Base-by-base conservation (phyloP, 2,329 filamentous ascomycete genomes). In the Colletotrichum tanaceti region DNA sequence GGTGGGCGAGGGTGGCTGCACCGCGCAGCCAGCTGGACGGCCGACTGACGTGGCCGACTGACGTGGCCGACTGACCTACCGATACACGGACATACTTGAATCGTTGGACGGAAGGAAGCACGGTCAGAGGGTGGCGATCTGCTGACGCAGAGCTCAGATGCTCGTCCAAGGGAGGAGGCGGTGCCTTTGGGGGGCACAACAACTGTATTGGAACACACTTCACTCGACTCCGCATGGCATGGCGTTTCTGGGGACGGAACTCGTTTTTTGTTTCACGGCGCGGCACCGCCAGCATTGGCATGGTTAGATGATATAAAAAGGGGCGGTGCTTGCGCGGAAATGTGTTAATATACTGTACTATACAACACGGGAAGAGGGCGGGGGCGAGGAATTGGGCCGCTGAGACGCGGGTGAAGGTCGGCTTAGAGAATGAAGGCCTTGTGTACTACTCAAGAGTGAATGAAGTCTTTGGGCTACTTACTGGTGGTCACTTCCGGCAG, bases 191-290 rank as follows among this genome's bases (percentile, higher is more conserved):
- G 28, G 28, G 44, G 38, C 22, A 46, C 58, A 54, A 50, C 39
- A 28, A 60, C 55, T 69, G 44, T 69, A 66, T 66, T 69, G 66
- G 62, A 66, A 69, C 62, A 69, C 58, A 70, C 68, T 71, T 71
- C 70, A 70, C 70, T 71, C 68, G 68, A 70, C 70, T 71, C 70
- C 68, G 70, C 70, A 71, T 71, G 70, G 70, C 70, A 71, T 68
- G 70, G 70, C 70, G 70, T 71, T 71, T 63, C 60, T 63, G 44
- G 63, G 68, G 60, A 39, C 47, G 60, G 66, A 46, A 28, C 22
- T 41, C 46, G 35, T 47, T 46, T 28, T 39, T 49, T 20, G 60
- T 64, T 52, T 57, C 54, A 52, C 39, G 62, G 66, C 65, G 61
- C 43, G 61, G 66, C 66, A 69, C 63, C 66, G 66, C 66, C 66